Percentiles rank a stretch among this genome's conserved stretches.
These are phyloP conservation scores for Iberis pinnata DNA, from an alignment of 345 rosid genomes.

Conservation along the genomic window DNA sequence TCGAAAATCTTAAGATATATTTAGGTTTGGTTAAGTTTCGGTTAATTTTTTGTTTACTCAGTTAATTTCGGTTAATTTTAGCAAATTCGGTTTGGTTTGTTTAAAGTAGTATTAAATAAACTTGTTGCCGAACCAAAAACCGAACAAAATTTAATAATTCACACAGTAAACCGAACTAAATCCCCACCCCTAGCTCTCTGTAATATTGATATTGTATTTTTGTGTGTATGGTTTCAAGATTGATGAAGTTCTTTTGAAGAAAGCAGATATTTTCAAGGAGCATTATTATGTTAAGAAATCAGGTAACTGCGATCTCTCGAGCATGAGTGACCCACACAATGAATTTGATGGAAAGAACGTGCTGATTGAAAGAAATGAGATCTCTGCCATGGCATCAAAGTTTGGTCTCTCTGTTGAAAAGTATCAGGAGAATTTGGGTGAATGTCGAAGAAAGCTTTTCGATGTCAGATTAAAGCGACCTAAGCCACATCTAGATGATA, in stretches of 20 bases:
- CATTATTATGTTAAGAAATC: constrained; percentile 66
- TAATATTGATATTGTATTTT: not conserved
- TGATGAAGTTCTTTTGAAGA: constrained; percentile 66
- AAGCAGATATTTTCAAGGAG: constrained; percentile 66
- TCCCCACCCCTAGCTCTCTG: no score
- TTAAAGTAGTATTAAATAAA: no score
- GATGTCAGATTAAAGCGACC: constrained; percentile 62
- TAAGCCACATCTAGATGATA: constrained; percentile 89
- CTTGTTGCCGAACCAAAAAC: no score
- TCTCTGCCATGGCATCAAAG: constrained; percentile 57
- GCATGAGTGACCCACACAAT: constrained; percentile 76
- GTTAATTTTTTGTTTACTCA: no score
- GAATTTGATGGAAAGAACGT: constrained; percentile 80
- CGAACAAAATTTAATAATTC: no score
- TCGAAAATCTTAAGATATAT: no score
- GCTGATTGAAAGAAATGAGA: constrained; percentile 65
- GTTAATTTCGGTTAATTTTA: no score
- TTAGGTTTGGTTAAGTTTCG: no score
- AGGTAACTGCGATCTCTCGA: constrained; percentile 87
- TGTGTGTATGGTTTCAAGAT: constrained; percentile 37
- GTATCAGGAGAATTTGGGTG: constrained; percentile 68
- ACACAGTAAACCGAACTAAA: no score
- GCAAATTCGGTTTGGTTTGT: no score
- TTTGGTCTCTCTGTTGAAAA: constrained; percentile 44
- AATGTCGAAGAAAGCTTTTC: constrained; percentile 68